Evolutionary conservation across 176 grass and related monocot species (phyloP).

Genomic region (Musa acuminata): DNA sequence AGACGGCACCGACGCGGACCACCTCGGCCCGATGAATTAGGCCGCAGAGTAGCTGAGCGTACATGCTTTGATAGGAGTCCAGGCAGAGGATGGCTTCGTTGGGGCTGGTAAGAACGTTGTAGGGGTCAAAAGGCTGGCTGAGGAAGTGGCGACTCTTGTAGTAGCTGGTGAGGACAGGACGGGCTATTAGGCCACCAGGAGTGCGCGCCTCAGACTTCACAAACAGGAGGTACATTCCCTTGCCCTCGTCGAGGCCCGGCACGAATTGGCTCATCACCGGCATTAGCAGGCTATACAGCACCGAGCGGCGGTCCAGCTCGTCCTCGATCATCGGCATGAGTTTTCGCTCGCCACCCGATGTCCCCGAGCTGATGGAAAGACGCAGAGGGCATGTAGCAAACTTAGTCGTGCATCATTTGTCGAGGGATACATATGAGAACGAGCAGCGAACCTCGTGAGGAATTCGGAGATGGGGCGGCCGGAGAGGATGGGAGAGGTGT

Average conservation of each 20-base stretch:
- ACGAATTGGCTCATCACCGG: slow-evolving; percentile 85
- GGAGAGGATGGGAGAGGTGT: slow-evolving; percentile 68
- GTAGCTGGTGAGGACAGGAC: slow-evolving; percentile 85
- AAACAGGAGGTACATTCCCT: slow-evolving; percentile 89
- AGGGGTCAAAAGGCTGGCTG: slow-evolving; percentile 64
- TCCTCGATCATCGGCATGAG: slow-evolving; percentile 92
- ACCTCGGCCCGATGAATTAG: slow-evolving; percentile 74
- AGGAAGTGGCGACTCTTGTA: slow-evolving; percentile 90
- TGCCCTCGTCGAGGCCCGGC: slow-evolving; percentile 71
- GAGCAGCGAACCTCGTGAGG: slow-evolving; percentile 64
- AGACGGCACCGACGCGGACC: slow-evolving; percentile 75
- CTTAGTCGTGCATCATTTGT: background rate
- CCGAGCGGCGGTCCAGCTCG: slow-evolving; percentile 62
- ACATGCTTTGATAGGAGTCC: slow-evolving; percentile 98
- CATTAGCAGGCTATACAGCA: slow-evolving; percentile 75
- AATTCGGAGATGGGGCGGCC: slow-evolving; percentile 86
- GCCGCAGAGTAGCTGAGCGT: slow-evolving; percentile 82
- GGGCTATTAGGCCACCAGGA: slow-evolving; percentile 62
- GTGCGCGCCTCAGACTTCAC: slow-evolving; percentile 81
- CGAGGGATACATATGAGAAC: background rate
- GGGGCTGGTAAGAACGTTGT: slow-evolving; percentile 75
- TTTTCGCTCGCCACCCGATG: slow-evolving; percentile 89
- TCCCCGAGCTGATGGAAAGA: slow-evolving; percentile 53
- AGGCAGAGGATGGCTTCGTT: slow-evolving; percentile 74
- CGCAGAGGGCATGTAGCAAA: background rate